Evolutionary conservation across 768 basidiomycete genomes (phyloP).

Genomic region (Boletus rex-veris): DNA sequence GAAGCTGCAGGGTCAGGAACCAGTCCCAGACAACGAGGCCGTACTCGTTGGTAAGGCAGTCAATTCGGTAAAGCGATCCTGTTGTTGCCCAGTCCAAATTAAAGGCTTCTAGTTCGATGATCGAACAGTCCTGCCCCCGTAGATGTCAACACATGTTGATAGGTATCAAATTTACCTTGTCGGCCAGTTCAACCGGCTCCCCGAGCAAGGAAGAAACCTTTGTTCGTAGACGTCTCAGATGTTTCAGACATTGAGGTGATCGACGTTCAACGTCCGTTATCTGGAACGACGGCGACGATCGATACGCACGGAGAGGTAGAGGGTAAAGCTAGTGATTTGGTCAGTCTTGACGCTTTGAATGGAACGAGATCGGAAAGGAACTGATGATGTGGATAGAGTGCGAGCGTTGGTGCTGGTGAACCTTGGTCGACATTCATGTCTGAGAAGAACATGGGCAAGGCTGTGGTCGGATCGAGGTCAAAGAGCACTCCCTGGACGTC

Average conservation of each 20-base stretch:
- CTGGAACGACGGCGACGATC: background rate
- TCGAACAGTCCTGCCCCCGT: too few relatives aligned
- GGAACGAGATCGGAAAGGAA: background rate
- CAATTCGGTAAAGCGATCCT: too few relatives aligned
- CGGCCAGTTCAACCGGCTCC: background rate
- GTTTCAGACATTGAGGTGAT: conserved; percentile 21
- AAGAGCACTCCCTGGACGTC: conserved; percentile 1
- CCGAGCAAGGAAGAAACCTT: conserved; percentile 8
- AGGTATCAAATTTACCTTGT: background rate
- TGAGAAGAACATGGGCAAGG: background rate
- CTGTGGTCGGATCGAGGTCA: background rate
- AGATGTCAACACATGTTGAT: too few relatives aligned
- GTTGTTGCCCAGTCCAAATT: too few relatives aligned
- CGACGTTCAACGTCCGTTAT: conserved; percentile 1
- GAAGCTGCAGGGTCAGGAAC: too few relatives aligned
- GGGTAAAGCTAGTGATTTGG: background rate
- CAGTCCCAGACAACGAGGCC: too few relatives aligned
- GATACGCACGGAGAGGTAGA: too few relatives aligned
- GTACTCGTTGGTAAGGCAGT: too few relatives aligned
- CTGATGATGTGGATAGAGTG: conserved; percentile 8
- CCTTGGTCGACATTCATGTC: background rate
- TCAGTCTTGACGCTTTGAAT: conserved; percentile 2
- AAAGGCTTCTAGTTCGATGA: too few relatives aligned
- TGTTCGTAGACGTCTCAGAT: conserved; percentile 26
- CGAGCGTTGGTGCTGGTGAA: background rate